Percentiles rank a stretch among this genome's conserved stretches.
Conservation (phyloP, 495 filamentous ascomycete species). For the Aspergillus steynii region DNA sequence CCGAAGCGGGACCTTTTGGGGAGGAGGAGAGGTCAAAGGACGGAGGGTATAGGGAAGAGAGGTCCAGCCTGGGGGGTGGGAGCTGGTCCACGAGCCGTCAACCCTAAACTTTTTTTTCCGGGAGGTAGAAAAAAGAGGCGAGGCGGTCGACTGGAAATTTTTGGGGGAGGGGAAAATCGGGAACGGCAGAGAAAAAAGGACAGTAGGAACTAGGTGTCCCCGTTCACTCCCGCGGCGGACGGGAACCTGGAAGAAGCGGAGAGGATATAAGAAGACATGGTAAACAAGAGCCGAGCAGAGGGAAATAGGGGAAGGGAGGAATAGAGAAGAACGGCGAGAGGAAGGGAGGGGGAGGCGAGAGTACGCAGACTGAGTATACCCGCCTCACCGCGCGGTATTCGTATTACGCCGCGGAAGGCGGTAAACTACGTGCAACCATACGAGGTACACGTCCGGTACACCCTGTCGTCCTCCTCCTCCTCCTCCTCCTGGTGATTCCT, state of each 20-base stretch:
- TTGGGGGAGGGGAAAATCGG: conserved; percentile 8
- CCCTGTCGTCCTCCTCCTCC: too few species aligned
- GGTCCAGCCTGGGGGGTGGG: conserved; percentile 21
- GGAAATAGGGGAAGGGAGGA: conserved; percentile 31
- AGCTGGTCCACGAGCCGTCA: conserved; percentile 20
- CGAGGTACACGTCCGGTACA: too few species aligned
- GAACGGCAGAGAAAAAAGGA: conserved; percentile 11
- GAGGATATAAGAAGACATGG: conserved; percentile 40
- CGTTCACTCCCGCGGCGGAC: conserved; percentile 46
- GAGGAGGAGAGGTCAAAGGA: conserved; percentile 11
- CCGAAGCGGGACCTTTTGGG: conserved; percentile 12
- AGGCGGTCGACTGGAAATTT: conserved; percentile 23
- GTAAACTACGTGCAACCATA: too few species aligned
- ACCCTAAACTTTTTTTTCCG: conserved; percentile 18
- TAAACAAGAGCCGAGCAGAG: conserved; percentile 28
- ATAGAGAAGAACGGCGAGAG: conserved; percentile 28
- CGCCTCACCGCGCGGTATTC: background rate
- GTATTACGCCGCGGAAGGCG: background rate
- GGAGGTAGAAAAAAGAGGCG: conserved; percentile 11
- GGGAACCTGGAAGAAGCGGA: conserved; percentile 35
- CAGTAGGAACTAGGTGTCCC: conserved; percentile 39
- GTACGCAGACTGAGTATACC: background rate
- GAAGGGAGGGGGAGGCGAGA: conserved; percentile 16
- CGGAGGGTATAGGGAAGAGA: conserved; percentile 11
- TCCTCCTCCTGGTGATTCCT: too few species aligned